Evolutionary conservation across 176 grass and related monocot genomes (phyloP), one percentile per base, ranked within the genome.

Genomic region (Hsuehochloa calcarea): DNA sequence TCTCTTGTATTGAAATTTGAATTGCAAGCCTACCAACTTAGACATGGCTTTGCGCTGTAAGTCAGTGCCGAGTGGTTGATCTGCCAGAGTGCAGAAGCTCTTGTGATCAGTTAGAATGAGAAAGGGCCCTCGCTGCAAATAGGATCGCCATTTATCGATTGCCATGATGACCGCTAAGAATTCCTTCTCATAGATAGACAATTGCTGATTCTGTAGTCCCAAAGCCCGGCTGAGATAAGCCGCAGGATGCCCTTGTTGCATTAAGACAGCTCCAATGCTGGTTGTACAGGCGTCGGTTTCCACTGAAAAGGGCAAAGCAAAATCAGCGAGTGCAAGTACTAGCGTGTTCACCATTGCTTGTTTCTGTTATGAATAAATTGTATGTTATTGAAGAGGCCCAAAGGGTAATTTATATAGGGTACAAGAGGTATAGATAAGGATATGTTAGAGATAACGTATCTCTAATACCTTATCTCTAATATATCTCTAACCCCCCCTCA

Each of bases 181-280:
- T 5, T 64, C 61, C 5, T 64, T 64, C 12, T 64, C 12, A 0
- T 64, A 64, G 4, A 27, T 64, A 1, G 61, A 64, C 1, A 64
- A 0, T 0, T 26, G 11, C 4, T 64, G 12, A 12, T 63, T 13
- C 2, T 13, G 0, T 0, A 5, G 26, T 2, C 61, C 13, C 5
- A 64, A 26, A 26, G 10, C 23, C 0, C 25, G 27, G 61, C 61
- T 64, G 12, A 64, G 27, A 12, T 6, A 64, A 1, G 26, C 26
- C 3, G 31, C 14, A 0, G 61, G 26, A 13, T 64, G 61, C 1
- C 26, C 61, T 10, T 31, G 11, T 1, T 11, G 40, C 1, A 23
- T 4, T 0, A 45, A 11, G 8, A 45, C 20, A 0, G 4, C 38
- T 4, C 11, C 40, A 2, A 22, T 17, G 0, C 20, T 10, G 0